Percentiles rank a stretch among this genome's conserved stretches.
Evolutionary conservation across 2,329 filamentous ascomycete genomes (phyloP).

Genomic region (Cladophialophora yegresii): DNA sequence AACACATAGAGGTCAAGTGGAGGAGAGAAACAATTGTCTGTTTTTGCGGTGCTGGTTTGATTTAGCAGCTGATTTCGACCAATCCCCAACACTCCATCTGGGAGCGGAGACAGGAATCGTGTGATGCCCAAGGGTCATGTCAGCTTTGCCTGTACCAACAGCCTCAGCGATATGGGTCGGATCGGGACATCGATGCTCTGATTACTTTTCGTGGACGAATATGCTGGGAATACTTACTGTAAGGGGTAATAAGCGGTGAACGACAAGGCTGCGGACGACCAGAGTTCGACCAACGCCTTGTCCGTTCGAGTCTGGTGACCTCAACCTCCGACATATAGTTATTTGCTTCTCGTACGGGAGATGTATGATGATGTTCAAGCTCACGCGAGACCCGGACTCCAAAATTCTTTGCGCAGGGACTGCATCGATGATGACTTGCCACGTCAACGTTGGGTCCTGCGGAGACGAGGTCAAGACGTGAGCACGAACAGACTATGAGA

Average conservation of each 20-base stretch:
- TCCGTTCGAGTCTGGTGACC: constrained; percentile 19
- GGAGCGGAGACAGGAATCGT: not conserved
- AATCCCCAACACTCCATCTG: not conserved
- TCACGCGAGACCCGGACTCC: constrained; percentile 10
- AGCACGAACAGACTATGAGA: constrained; percentile 21
- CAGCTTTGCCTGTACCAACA: not conserved
- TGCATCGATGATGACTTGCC: constrained; percentile 14
- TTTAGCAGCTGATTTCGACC: not conserved
- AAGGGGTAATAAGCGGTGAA: constrained; percentile 26
- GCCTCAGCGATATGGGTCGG: not conserved
- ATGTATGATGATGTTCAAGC: constrained; percentile 8
- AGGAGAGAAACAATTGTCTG: not conserved
- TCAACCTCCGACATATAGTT: not conserved
- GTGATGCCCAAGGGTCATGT: not conserved
- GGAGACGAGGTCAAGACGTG: not conserved
- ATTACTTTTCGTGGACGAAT: constrained; percentile 2
- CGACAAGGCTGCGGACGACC: constrained; percentile 6
- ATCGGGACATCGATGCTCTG: constrained; percentile 15
- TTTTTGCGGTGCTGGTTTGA: not conserved
- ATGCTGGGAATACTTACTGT: not conserved
- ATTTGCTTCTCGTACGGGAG: constrained; percentile 6
- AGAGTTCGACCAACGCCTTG: not conserved
- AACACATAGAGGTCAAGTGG: not conserved
- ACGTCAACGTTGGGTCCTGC: constrained; percentile 22
- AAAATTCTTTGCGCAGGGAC: constrained; percentile 1